phyloP scores from a whole-genome alignment of 2,329 filamentous ascomycete species.

The Fusarium clavum region DNA sequence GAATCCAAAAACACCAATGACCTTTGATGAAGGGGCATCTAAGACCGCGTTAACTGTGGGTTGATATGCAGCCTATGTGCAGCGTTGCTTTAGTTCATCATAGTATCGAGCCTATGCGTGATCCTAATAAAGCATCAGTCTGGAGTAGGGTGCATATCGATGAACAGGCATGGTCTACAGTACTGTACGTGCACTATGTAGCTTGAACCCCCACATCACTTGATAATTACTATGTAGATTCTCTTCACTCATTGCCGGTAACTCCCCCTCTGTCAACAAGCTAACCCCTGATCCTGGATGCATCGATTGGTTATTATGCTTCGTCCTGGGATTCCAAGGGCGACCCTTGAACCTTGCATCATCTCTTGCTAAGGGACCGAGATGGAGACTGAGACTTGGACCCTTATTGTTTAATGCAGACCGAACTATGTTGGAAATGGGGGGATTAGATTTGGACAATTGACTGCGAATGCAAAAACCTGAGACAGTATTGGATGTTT shows the following conservation, averaged over 20 bases:
- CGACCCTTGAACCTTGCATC: slow-evolving; percentile 33
- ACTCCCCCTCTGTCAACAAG: slow-evolving; percentile 9
- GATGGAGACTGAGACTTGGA: slow-evolving; percentile 24
- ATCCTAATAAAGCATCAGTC: not conserved
- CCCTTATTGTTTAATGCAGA: slow-evolving; percentile 26
- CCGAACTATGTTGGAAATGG: slow-evolving; percentile 26
- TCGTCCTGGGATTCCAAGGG: slow-evolving; percentile 18
- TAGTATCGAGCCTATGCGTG: not conserved
- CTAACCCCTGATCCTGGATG: slow-evolving; percentile 23
- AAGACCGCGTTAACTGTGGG: not conserved
- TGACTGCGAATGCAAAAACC: not conserved
- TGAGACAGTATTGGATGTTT: not conserved
- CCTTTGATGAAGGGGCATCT: not conserved
- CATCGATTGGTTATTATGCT: slow-evolving; percentile 27
- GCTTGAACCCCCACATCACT: slow-evolving; percentile 26
- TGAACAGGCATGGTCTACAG: not conserved
- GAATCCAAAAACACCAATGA: not conserved
- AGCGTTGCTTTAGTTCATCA: not conserved
- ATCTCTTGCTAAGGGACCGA: slow-evolving; percentile 16
- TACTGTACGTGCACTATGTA: not conserved
- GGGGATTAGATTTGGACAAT: not conserved
- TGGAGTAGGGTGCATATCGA: slow-evolving; percentile 1
- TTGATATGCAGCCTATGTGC: not conserved
- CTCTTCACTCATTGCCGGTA: slow-evolving; percentile 21
- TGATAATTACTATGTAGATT: slow-evolving; percentile 13